Percentiles rank a stretch among this genome's conserved stretches.
Evolutionary conservation across 345 rosid genomes (phyloP).

Genomic region (Angophora floribunda): DNA sequence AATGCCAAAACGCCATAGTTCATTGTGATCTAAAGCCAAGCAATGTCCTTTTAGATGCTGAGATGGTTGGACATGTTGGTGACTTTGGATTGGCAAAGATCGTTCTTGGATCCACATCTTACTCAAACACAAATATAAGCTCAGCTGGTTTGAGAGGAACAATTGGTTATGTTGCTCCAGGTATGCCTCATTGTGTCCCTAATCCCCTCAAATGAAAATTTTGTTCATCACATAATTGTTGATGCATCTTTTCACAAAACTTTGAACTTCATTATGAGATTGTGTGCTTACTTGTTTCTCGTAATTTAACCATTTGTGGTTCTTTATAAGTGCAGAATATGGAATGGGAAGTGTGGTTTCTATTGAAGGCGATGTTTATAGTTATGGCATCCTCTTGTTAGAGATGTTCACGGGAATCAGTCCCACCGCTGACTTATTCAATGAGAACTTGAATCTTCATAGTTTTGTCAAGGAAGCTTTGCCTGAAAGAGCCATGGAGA

Average conservation of each 20-base stretch:
- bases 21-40: constrained; percentile 4
- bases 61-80: neutral
- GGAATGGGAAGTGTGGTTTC: constrained; percentile 14
- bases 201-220: no score
- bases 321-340: constrained; percentile 8
- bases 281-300: neutral
- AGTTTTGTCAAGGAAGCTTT: neutral
- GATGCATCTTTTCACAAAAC: no score
- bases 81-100: no score
- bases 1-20: neutral
- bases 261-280: neutral
- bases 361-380: constrained; percentile 11
- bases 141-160: no score
- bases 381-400: constrained; percentile 17
- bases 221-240: no score
- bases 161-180: neutral
- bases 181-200: neutral
- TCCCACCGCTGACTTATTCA: constrained; percentile 10
- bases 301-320: neutral
- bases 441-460: neutral
- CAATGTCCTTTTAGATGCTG: neutral
- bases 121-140: no score
- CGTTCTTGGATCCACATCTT: no score
- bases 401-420: constrained; percentile 14
- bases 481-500: neutral